Conservation (phyloP, 176 grass and related monocot genomes). For the Rhynchospora pubera region DNA sequence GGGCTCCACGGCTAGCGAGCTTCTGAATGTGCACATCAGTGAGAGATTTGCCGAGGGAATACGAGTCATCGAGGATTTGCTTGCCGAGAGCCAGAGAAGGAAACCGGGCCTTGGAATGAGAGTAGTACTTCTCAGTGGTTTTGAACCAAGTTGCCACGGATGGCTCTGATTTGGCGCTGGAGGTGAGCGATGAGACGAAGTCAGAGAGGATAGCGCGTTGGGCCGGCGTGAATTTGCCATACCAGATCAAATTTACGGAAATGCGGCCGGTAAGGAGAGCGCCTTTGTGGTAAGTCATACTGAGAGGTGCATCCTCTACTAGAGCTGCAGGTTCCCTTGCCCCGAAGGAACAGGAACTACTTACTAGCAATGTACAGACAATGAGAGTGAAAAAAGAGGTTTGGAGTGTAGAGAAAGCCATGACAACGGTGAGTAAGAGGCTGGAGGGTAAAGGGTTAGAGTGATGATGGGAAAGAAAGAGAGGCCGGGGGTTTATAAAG, state of each 20-base stretch:
- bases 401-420: not conserved
- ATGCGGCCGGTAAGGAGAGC: slow-evolving; percentile 56
- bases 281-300: slow-evolving; percentile 80
- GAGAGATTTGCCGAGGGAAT: slow-evolving; percentile 48
- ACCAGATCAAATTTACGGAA: slow-evolving; percentile 68
- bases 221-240: slow-evolving; percentile 58
- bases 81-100: slow-evolving; percentile 18
- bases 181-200: slow-evolving; percentile 51
- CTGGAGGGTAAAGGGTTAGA: not conserved
- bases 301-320: slow-evolving; percentile 49
- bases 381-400: slow-evolving; percentile 14
- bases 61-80: slow-evolving; percentile 44
- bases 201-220: slow-evolving; percentile 62
- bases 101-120: slow-evolving; percentile 40
- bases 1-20: slow-evolving; percentile 30
- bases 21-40: slow-evolving; percentile 29
- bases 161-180: slow-evolving; percentile 29
- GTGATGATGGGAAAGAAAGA: slow-evolving; percentile 18
- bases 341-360: slow-evolving; percentile 27
- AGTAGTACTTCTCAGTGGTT: slow-evolving; percentile 60
- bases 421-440: not conserved
- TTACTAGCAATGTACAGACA: slow-evolving; percentile 15
- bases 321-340: slow-evolving; percentile 26
- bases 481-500: not conserved
- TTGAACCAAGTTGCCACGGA: slow-evolving; percentile 71